Evolutionary conservation across 164 flowering plant species (phyloP).

Genomic region (Nymphaea colorata): DNA sequence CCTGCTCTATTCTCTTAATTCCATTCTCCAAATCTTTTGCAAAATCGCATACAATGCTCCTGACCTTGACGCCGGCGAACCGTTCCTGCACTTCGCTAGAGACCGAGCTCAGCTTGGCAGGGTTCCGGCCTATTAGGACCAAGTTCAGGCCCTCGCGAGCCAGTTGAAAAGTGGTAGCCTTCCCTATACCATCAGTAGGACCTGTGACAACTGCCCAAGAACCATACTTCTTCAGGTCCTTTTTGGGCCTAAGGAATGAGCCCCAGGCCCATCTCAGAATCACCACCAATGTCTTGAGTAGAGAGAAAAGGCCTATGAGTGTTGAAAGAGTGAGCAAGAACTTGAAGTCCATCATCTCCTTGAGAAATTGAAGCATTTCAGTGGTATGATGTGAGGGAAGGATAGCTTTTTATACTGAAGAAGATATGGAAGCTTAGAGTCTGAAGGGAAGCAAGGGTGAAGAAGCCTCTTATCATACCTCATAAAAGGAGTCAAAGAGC

Average conservation of each 20-base stretch:
- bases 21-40: constrained; percentile 43
- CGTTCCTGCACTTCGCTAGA: constrained; percentile 27
- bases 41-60: constrained; percentile 52
- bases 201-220: constrained; percentile 87
- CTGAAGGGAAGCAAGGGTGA: too few relatives aligned
- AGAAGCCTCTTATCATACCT: too few relatives aligned
- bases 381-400: neutral
- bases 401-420: neutral
- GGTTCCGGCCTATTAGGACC: constrained; percentile 54
- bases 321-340: constrained; percentile 13
- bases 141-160: constrained; percentile 61
- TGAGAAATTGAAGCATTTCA: neutral
- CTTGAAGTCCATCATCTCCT: neutral
- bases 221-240: constrained; percentile 62
- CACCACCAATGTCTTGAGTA: constrained; percentile 14
- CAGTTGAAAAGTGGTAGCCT: constrained; percentile 53
- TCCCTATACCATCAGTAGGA: constrained; percentile 81
- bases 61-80: constrained; percentile 28
- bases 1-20: constrained; percentile 27
- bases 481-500: neutral
- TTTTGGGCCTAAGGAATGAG: constrained; percentile 52
- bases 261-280: constrained; percentile 49
- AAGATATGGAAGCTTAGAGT: neutral
- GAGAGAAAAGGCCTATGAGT: constrained; percentile 31
- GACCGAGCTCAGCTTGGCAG: constrained; percentile 39